phyloP scores from a whole-genome alignment of 1,284 basidiomycete genomes.

The Cutaneotrichosporon cutaneum region DNA sequence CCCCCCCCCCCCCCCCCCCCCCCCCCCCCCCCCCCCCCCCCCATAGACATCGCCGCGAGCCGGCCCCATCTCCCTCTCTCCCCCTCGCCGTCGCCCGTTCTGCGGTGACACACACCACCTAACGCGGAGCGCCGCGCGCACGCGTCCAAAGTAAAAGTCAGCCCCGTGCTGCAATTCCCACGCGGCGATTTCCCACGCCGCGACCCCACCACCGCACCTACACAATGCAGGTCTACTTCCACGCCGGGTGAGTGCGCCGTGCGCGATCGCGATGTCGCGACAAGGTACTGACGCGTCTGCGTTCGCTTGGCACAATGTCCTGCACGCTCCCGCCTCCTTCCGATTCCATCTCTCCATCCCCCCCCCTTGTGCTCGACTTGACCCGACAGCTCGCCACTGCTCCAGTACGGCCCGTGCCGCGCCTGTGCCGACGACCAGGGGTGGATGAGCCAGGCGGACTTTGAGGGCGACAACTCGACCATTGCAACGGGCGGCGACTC shows the following conservation, averaged over 20 bases:
- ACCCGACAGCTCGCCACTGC: constrained; percentile 34
- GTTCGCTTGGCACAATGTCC: not conserved
- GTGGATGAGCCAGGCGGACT: constrained; percentile 6
- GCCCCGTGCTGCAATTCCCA: not conserved
- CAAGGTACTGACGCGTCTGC: not conserved
- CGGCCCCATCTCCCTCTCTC: not conserved
- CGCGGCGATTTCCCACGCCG: too few species aligned
- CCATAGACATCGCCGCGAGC: not conserved
- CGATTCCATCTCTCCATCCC: too few species aligned
- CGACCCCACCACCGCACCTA: not conserved
- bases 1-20: too few species aligned
- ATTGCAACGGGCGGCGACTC: constrained; percentile 4
- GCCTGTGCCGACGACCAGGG: constrained; percentile 23
- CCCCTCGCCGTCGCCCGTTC: not conserved
- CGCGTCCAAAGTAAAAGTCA: not conserved
- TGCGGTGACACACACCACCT: not conserved
- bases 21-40: too few species aligned
- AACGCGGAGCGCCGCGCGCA: not conserved
- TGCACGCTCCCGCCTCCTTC: not conserved
- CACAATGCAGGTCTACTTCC: constrained; percentile 5
- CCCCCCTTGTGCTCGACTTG: not conserved
- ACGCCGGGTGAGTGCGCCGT: not conserved
- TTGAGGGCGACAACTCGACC: constrained; percentile 5
- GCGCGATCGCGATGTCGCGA: not conserved
- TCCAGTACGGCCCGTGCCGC: constrained; percentile 37